Base-by-base conservation (phyloP, 2,329 filamentous ascomycete species). In the Claviceps digitariae region DNA sequence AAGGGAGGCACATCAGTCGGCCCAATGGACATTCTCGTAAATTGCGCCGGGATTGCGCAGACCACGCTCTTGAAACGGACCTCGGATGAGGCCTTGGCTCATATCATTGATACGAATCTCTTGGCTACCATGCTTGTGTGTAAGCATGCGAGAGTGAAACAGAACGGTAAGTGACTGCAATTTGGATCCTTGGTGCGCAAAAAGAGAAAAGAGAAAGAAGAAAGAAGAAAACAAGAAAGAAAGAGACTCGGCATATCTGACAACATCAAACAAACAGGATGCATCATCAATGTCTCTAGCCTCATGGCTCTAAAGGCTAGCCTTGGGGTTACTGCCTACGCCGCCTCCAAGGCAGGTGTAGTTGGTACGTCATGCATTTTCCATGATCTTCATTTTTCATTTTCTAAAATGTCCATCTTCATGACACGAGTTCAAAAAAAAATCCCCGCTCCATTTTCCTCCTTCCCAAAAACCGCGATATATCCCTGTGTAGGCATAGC, bases 261-360 rank as follows among this genome's bases (percentile, higher is more conserved):
- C 36, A 29, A 15, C 25, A 15, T 31, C 23, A 25, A 17, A 17
- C 46, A 27, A 47, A 41, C 47, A 78, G 78, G 75, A 8, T 87
- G 81, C 62, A 90, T 95, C 56, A 83, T 95, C 66, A 95, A 95
- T 63, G 72, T 95, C 23, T 83, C 86, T 1, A 91, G 86, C 48
- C 71, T 94, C 31, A 76, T 95, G 47, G 89, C 82, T 0, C 63
- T 76, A 1, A 83, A 83, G 54, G 84, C 82, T 0, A 86, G 84
- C 1, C 73, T 73, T 2, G 90, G 90, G 7, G 82, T 84, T 13
- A 78, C 84, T 4, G 79, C 82, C 0, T 93, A 93, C 64, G 83
- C 85, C 6, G 86, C 87, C 8, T 84, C 83, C 45, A 95, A 95
- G 65, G 87, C 89, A 5, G 89, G 87, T 2, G 70, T 95, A 1